Evolutionary conservation across 1,139 yeast species (phyloP).

Genomic region (Yamadazyma songkhlaensis): DNA sequence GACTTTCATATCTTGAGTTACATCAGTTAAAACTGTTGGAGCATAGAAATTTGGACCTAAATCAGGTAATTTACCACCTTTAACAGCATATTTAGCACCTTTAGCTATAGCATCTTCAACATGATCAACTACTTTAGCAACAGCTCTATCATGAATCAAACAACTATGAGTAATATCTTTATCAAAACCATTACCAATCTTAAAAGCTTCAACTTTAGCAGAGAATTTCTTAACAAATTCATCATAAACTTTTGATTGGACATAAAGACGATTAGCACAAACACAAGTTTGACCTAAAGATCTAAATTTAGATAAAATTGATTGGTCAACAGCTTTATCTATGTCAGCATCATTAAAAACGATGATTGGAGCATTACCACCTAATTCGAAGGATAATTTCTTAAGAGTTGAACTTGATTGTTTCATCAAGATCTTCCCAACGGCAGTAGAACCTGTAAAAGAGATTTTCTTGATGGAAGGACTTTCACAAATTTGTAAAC

Average conservation of each 20-base stretch:
- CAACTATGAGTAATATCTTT: slow-evolving; percentile 46
- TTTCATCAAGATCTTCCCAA: slow-evolving; percentile 50
- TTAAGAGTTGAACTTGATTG: slow-evolving; percentile 46
- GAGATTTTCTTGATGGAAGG: slow-evolving; percentile 46
- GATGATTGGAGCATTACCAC: slow-evolving; percentile 53
- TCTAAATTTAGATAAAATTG: slow-evolving; percentile 56
- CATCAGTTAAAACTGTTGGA: slow-evolving; percentile 39
- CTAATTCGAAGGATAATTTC: slow-evolving; percentile 50
- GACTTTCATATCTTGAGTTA: slow-evolving; percentile 39
- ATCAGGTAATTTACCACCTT: slow-evolving; percentile 40
- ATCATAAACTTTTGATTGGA: slow-evolving; percentile 68
- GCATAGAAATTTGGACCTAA: slow-evolving; percentile 40
- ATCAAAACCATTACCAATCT: slow-evolving; percentile 44
- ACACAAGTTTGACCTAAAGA: slow-evolving; percentile 90
- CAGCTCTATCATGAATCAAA: slow-evolving; percentile 39
- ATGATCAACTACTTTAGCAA: slow-evolving; percentile 39
- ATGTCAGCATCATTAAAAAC: slow-evolving; percentile 49
- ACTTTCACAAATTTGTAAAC: slow-evolving; percentile 34
- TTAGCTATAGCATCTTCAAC: slow-evolving; percentile 39
- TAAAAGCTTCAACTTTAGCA: slow-evolving; percentile 29
- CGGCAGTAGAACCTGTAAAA: slow-evolving; percentile 59
- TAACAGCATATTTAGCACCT: slow-evolving; percentile 40
- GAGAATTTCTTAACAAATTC: slow-evolving; percentile 40
- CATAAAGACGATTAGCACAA: slow-evolving; percentile 80
- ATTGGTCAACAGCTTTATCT: slow-evolving; percentile 47